These are phyloP conservation scores for Triadica sebifera DNA, from an alignment of 345 rosid species.

Conservation along the genomic window DNA sequence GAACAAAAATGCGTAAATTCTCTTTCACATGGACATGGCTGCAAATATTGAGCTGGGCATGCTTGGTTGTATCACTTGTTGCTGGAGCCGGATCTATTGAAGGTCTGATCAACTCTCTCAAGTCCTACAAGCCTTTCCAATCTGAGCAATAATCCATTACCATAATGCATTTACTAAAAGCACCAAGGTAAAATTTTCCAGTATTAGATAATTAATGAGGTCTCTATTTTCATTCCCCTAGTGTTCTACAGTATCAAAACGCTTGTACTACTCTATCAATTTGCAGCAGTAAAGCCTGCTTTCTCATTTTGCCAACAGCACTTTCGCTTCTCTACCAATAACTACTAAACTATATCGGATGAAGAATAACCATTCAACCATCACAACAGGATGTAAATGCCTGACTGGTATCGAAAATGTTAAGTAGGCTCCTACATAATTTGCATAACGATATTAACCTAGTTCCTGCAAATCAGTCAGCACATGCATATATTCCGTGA, in stretches of 20 bases:
- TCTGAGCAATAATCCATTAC: background rate
- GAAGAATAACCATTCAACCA: too few species aligned
- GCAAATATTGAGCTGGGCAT: constrained; percentile 48
- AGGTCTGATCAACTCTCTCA: constrained; percentile 54
- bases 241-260: background rate
- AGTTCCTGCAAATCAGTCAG: too few species aligned
- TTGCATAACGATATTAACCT: too few species aligned
- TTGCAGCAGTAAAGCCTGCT: background rate
- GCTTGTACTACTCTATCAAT: constrained; percentile 11
- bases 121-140: constrained; percentile 67
- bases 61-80: constrained; percentile 57
- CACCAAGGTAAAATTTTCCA: constrained; percentile 7
- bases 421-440: too few species aligned
- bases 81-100: constrained; percentile 77
- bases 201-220: constrained; percentile 4
- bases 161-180: background rate
- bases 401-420: too few species aligned
- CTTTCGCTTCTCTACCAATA: too few species aligned
- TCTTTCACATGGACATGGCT: constrained; percentile 67
- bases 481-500: too few species aligned
- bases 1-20: constrained; percentile 44
- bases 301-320: background rate
- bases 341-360: too few species aligned
- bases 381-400: too few species aligned
- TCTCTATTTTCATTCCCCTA: constrained; percentile 15